Base-by-base conservation (phyloP, 116 monocot genomes). In the Cymodocea nodosa region DNA sequence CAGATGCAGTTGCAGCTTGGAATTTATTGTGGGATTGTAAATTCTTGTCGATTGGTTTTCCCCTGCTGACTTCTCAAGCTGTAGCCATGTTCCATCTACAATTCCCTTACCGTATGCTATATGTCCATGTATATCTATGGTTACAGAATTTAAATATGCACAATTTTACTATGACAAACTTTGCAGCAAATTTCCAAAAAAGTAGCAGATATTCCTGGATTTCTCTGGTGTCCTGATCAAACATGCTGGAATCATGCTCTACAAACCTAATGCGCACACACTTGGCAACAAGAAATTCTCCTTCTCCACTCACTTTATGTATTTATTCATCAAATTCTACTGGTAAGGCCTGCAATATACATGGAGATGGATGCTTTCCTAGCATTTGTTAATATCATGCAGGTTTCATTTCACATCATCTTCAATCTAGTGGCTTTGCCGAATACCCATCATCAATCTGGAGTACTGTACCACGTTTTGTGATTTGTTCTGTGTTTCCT, bases 31-130 rank as follows among this genome's bases (percentile, higher is more conserved):
- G 71, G 75, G 44, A 20, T 70, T 64, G 49, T 85, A 2, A 79
- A 66, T 67, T 75, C 89, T 53, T 77, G 80, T 70, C 76, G 77
- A 66, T 35, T 74, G n/a, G 67, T 89, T 15, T 84, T 85, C 40
- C 80, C 78, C 18, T 62, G 70, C 73, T 85, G 71, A 88, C 30
- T 15, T 56, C 25, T 14, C 5, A 3, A 17, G 44, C 24, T 8
- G 24, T 15, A 6, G 35, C n/a, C 34, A 9, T 62, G 12, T 8
- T 39, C n/a, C 36, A 62, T 34, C 35, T 9, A 18, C 9, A 22
- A 18, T 8, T 20, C 6, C 19, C 19, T 56, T 20, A 8, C 18
- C 10, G 30, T 6, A 18, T 22, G 17, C 4, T 18, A 8, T 56
- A 56, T 16, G 16, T 57, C 23, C 44, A 11, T 30, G 30, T 30